phyloP scores from a whole-genome alignment of 306 rosid genomes.

The Crataegus laevigata region DNA sequence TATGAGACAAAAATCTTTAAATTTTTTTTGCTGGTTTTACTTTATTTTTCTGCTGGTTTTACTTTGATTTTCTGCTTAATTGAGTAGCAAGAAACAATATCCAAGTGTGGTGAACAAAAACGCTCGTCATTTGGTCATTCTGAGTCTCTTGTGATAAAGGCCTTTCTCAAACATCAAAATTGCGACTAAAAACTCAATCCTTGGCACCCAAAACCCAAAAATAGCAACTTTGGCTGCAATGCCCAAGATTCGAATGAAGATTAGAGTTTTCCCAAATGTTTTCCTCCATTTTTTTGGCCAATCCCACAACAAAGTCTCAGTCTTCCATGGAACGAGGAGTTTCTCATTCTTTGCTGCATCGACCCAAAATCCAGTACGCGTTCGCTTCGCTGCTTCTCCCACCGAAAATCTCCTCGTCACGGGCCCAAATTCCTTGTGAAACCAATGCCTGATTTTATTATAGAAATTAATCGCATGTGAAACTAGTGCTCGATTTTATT shows the following conservation, averaged over 20 bases:
- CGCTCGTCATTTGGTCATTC: too few species aligned
- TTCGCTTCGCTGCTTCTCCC: slow-evolving; percentile 93
- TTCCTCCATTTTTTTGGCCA: slow-evolving; percentile 36
- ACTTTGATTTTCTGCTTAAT: too few species aligned
- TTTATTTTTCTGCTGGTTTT: too few species aligned
- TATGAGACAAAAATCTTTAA: too few species aligned
- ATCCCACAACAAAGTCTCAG: slow-evolving; percentile 16
- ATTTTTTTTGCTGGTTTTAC: too few species aligned
- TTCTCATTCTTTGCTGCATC: slow-evolving; percentile 54
- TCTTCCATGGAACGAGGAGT: slow-evolving; percentile 17
- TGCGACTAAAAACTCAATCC: background rate
- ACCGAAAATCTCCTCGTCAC: slow-evolving; percentile 80
- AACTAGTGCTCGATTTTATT: too few species aligned
- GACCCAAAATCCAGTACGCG: slow-evolving; percentile 45
- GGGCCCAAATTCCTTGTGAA: too few species aligned
- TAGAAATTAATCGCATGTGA: too few species aligned
- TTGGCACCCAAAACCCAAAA: background rate
- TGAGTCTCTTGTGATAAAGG: too few species aligned
- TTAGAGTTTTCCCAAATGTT: slow-evolving; percentile 20
- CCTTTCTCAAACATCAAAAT: background rate
- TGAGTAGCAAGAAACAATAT: too few species aligned
- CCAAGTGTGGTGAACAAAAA: too few species aligned
- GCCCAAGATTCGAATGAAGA: slow-evolving; percentile 46
- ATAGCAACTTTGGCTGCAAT: slow-evolving; percentile 43
- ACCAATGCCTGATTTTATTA: too few species aligned